Evolutionary conservation across 2,329 filamentous ascomycete species (phyloP).

Genomic region (Penicillium frequentans): DNA sequence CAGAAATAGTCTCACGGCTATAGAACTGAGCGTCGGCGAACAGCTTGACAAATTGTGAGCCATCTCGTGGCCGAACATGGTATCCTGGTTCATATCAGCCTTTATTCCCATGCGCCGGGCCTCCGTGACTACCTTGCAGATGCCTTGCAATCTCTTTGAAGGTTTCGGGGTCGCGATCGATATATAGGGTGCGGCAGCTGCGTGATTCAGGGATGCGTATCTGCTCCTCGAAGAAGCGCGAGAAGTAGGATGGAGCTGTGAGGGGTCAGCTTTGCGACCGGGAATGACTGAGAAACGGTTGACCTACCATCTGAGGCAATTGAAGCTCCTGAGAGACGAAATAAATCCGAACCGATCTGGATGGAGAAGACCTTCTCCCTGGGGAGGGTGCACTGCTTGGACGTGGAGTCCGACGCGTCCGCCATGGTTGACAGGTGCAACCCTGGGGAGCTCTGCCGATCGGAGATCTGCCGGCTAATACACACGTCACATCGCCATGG

Average conservation of each 20-base stretch:
- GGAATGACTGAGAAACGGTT: neutral
- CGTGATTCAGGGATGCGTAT: conserved; percentile 62
- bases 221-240: conserved; percentile 87
- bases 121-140: conserved; percentile 64
- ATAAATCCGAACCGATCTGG: conserved; percentile 69
- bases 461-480: neutral
- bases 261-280: conserved; percentile 44
- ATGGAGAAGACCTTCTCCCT: conserved; percentile 67
- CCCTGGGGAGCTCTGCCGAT: neutral
- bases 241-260: conserved; percentile 93
- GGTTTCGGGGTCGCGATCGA: conserved; percentile 86
- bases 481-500: neutral
- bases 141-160: conserved; percentile 89
- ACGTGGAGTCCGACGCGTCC: neutral
- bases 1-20: conserved; percentile 58
- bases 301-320: conserved; percentile 70
- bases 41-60: conserved; percentile 83
- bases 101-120: neutral
- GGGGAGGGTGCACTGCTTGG: conserved; percentile 41
- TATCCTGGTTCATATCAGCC: conserved; percentile 57
- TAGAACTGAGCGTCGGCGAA: conserved; percentile 97
- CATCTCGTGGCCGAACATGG: conserved; percentile 77
- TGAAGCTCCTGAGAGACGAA: conserved; percentile 67
- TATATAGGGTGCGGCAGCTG: conserved; percentile 79
- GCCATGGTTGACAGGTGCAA: conserved; percentile 2